Base-by-base conservation (phyloP, 306 rosid species). In the Sphenostylis stenocarpa region DNA sequence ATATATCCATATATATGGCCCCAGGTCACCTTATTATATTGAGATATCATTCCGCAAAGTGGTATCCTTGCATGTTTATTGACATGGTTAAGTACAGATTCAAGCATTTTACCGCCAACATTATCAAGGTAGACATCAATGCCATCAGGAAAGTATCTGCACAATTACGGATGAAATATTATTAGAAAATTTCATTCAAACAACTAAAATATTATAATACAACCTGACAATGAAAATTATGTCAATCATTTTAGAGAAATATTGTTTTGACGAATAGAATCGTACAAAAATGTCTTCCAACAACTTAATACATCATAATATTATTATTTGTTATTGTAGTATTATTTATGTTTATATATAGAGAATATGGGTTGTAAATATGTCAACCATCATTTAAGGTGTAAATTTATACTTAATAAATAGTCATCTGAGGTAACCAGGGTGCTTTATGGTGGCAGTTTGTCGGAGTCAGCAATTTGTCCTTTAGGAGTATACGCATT, bases 101-200 rank as follows among this genome's bases (percentile, higher is more conserved):
- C 96, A 77, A 88, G 88, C 91, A 88, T 88, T 83, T 82, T 65
- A 38, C 91, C 92, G 20, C 96, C 96, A 83, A 88, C 92, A 14
- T 90, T 86, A 63, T 88, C 96, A 57, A 90, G 73, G 56, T 90
- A 90, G 5, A 90, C 80, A 81, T 88, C 92, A 48, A 88, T 90
- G 6, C 92, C 96, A 49, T 86, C 2, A 2, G 92, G 96, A 68
- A 88, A 90, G 57, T 82, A 83, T 79, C 95, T 86, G 62, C 45
- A 48, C 7, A 67, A 62, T 51, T 31, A 4, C 8, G 24, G 15
- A 13, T 20, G 7, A 14, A 38, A 11, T 49, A 1, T 62, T 20
- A 68, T 51, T 20, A 60, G 38, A 29, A 72, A 80, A 55, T 16
- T 58, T 47, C 28, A 67, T 31, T 56, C 23, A 5, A 21, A 64